Evolutionary conservation across 148 eudicot species (phyloP), one percentile per base, ranked within the genome.

Genomic region (Fagopyrum esculentum): DNA sequence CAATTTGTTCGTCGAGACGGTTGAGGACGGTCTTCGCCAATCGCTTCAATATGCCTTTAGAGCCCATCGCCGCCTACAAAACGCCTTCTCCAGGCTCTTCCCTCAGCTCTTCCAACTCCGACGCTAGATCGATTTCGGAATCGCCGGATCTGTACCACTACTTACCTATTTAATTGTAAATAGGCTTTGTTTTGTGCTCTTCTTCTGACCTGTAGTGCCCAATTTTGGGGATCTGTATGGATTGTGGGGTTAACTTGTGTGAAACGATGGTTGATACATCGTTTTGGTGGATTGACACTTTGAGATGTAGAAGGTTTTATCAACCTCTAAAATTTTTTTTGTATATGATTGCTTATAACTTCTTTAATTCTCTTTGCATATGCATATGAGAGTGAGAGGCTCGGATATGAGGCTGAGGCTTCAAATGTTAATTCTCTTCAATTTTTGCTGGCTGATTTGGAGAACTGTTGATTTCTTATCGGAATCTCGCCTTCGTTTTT

Each of bases 1-100:
- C 13, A 82, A 69, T 40, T 45, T 59, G 4, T 84, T 84, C 79
- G 69, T 83, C n/a, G 78, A 82, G 55, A 76, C 83, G 9, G 15
- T 76, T 13, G 81, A 82, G 70, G 47, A 71, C 0, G 16, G 80
- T 22, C 60, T 79, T 79, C 80, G 81, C 61, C 82, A 78, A 26
- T 57, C 76, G 82, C 40, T 73, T 16, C 12, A 59, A 35, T 68
- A 68, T 60, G 54, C 75, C 30, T 30, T 55, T 66, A 43, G 75
- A 51, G 16, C 74, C 56, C 59, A 73, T 44, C 81, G 81, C 11
- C 78, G 75, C 56, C 45, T 82, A 12, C 80, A 82, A 49, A 60
- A 74, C 75, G 77, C 69, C 45, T 59, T 79, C 78, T 44, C 82
- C 72, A 48, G 82, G 71, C 2, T 82, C 19, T 55, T 78, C 76